Base-by-base conservation (phyloP, 2,329 filamentous ascomycete genomes). In the Pseudomassariella vexata region DNA sequence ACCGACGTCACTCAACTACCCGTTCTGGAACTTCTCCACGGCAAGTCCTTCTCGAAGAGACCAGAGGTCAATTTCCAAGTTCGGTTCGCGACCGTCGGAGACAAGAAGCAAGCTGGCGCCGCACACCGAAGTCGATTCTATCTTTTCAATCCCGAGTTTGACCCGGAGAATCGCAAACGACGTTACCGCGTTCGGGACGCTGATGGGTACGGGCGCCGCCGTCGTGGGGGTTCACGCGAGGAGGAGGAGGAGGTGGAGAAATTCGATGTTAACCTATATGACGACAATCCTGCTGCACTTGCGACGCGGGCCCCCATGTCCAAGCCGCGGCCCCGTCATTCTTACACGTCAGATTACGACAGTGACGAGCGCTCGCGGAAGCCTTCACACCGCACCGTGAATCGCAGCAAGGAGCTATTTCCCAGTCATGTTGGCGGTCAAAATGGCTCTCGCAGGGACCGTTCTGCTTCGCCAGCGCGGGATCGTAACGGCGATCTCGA, bases 41-140 rank as follows among this genome's bases (percentile, higher is more conserved):
- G 85, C 8, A 92, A 88, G 52, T 57, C 72, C 1, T 68, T 85
- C 27, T 66, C 80, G 1, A 68, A 73, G 29, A 79, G 81, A 47
- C 81, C 86, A 4, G 78, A 88, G 19, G 69, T 76, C 24, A 68
- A 70, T 17, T 66, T 98, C 4, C 73, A 78, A 37, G 68, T 95
- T 24, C 79, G 92, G 29, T 72, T 85, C 39, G 82, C 89, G 1
- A 73, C 88, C 5, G 66, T 71, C 17, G 70, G 76, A 15, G 92
- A 98, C 60, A 82, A 72, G 53, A 98, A 98, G 60, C 74, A 79
- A 48, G 74, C 68, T 25, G 82, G 85, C 24, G 90, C 92, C 2
- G 76, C 86, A 9, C 73, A 82, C 30, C 74, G 84, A 39, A 96
- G 90, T 59, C 76, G 86, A 9, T 96, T 94, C 63, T 98, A 98